Base-by-base conservation (phyloP, 1,139 yeast species). In the Candida tunisiensis region DNA sequence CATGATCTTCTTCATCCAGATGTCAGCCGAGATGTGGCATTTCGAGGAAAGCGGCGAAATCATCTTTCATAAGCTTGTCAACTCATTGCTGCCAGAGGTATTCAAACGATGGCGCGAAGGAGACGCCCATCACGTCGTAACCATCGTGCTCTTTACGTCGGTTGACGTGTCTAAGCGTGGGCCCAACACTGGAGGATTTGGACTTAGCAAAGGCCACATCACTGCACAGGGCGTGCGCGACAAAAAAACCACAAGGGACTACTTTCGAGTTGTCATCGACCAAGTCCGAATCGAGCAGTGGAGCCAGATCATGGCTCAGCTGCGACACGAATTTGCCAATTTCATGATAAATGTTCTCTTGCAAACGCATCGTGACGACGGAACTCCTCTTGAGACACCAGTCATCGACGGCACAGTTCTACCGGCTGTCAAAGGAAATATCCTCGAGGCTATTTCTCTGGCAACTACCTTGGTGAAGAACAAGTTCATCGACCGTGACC, bases 21-120 rank as follows among this genome's bases (percentile, higher is more conserved):
- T 85, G 38, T 79, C 95, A 1, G 64, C 77, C 23, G 99, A 91
- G 44, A 91, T 88, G 95, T 91, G 96, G 93, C 83, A 85, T 46
- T 91, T 91, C 49, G 96, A 88, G 51, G 95, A 85, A 44, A 78
- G 77, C 39, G 98, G 98, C 1, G 96, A 85, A 44, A 78, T 85
- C 28, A 69, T 82, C 66, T 88, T 85, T 47, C 92, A 85, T 48
- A 83, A 83, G 49, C 69, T 91, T 41, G 82, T 91, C 27, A 85
- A 88, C 47, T 79, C 92, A 14, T 61, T 88, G 31, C 70, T 91
- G 33, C 98, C 99, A 0, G 78, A 74, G 35, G 75, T 88, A 16
- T 83, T 91, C 49, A 74, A 74, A 39, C 66, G 75, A 32, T 88
- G 96, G 96, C 65, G 85, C 37, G 74, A 74, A 21, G 65, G 73